A percentile compares a stretch with the other conserved stretches of the same genome.
These are phyloP conservation scores for Yamadazyma tumulicola DNA, from an alignment of 805 yeast species.

Conservation along the genomic window DNA sequence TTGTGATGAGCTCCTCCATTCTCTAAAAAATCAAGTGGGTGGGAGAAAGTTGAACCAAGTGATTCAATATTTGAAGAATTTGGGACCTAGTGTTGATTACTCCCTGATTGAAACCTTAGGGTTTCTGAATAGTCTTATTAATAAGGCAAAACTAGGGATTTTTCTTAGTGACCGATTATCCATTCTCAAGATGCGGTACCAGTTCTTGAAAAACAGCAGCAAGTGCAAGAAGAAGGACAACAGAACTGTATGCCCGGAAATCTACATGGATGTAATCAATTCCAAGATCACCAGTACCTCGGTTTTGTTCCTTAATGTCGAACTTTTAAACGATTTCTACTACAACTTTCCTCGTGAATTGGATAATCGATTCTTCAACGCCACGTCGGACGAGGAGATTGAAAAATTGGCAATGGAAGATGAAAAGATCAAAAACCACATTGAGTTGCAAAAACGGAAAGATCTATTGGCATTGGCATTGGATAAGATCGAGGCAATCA, in stretches of 20 bases:
- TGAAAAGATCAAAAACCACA: slow-evolving; percentile 83
- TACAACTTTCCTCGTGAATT: slow-evolving; percentile 90
- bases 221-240: slow-evolving; percentile 75
- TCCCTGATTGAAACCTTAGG: slow-evolving; percentile 73
- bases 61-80: slow-evolving; percentile 62
- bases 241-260: slow-evolving; percentile 91
- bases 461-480: slow-evolving; percentile 82
- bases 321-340: slow-evolving; percentile 88
- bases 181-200: slow-evolving; percentile 68
- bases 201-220: slow-evolving; percentile 65
- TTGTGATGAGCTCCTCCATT: slow-evolving; percentile 61
- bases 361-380: slow-evolving; percentile 66
- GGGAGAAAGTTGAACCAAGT: slow-evolving; percentile 81
- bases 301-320: slow-evolving; percentile 88
- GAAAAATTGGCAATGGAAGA: slow-evolving; percentile 93
- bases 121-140: slow-evolving; percentile 70
- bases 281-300: slow-evolving; percentile 92
- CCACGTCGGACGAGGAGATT: slow-evolving; percentile 69
- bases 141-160: slow-evolving; percentile 78
- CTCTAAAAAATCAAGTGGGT: slow-evolving; percentile 70
- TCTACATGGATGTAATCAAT: slow-evolving; percentile 87
- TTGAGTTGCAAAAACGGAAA: slow-evolving; percentile 90
- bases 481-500: slow-evolving; percentile 78
- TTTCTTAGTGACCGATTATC: slow-evolving; percentile 73
- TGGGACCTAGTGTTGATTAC: slow-evolving; percentile 33